Evolutionary conservation across 163 green algal genomes (phyloP).

Genomic region (Trebouxia gelatinosa): DNA sequence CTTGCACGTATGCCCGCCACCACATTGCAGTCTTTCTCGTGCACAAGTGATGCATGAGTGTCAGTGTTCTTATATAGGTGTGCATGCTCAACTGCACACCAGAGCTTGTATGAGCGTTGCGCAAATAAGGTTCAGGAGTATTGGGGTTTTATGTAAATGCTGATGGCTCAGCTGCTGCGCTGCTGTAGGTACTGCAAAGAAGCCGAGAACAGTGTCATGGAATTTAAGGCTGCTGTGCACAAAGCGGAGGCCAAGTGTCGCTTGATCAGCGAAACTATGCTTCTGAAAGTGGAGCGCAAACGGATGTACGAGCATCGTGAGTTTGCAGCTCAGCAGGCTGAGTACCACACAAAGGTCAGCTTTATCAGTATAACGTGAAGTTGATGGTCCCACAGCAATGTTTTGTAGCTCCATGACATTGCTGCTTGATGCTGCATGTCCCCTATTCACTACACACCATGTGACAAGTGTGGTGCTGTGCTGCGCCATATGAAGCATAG

Average conservation of each 20-base stretch:
- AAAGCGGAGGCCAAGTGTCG: slow-evolving; percentile 64
- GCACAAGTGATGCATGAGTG: too few species aligned
- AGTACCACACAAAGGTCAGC: slow-evolving; percentile 55
- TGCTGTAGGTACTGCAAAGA: slow-evolving; percentile 67
- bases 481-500: background rate
- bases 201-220: slow-evolving; percentile 59
- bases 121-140: too few species aligned
- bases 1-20: slow-evolving; percentile 45
- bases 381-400: background rate
- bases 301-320: slow-evolving; percentile 77
- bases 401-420: background rate
- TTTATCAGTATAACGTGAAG: too few species aligned
- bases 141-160: too few species aligned
- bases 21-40: too few species aligned
- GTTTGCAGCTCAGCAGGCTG: slow-evolving; percentile 71
- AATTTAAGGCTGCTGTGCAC: slow-evolving; percentile 68
- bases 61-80: too few species aligned
- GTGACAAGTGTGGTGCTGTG: too few species aligned
- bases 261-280: slow-evolving; percentile 62
- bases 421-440: too few species aligned
- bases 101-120: too few species aligned
- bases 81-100: too few species aligned
- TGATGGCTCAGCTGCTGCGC: too few species aligned
- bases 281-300: slow-evolving; percentile 85
- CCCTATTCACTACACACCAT: too few species aligned